These are phyloP conservation scores for Jatropha multifida DNA, from an alignment of 441 rosid genomes.

Conservation along the genomic window DNA sequence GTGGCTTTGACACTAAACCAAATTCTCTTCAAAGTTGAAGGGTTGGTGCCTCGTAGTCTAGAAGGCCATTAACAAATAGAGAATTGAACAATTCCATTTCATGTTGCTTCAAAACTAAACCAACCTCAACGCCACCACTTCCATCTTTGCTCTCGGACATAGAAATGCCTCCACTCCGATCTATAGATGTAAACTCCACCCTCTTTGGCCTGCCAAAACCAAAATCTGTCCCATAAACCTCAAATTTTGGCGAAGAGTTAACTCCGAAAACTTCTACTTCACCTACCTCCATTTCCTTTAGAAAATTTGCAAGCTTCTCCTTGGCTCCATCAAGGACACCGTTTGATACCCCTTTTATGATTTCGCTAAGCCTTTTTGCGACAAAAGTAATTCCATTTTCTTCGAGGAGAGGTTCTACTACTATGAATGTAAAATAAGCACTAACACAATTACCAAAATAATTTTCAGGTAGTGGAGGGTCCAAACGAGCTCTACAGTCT, in stretches of 20 bases:
- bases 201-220: slow-evolving; percentile 24
- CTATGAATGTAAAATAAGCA: not conserved
- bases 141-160: slow-evolving; percentile 20
- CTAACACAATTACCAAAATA: slow-evolving; percentile 19
- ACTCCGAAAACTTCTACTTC: slow-evolving; percentile 15
- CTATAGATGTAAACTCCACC: slow-evolving; percentile 13
- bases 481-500: slow-evolving; percentile 20
- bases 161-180: not conserved
- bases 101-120: not conserved
- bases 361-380: not conserved
- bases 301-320: not conserved
- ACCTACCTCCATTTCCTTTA: not conserved
- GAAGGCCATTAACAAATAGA: slow-evolving; percentile 4
- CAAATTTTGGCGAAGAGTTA: slow-evolving; percentile 43
- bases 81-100: slow-evolving; percentile 4
- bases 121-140: slow-evolving; percentile 19
- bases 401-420: not conserved
- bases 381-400: not conserved
- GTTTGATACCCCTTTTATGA: not conserved
- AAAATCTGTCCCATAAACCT: slow-evolving; percentile 31
- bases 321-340: not conserved
- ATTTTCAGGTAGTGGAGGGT: slow-evolving; percentile 12
- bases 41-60: too few species aligned
- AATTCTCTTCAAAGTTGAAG: slow-evolving; percentile 27
- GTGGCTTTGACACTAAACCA: slow-evolving; percentile 21